Evolutionary conservation across 257 asterid species (phyloP).

Genomic region (Solanum bukasovii): DNA sequence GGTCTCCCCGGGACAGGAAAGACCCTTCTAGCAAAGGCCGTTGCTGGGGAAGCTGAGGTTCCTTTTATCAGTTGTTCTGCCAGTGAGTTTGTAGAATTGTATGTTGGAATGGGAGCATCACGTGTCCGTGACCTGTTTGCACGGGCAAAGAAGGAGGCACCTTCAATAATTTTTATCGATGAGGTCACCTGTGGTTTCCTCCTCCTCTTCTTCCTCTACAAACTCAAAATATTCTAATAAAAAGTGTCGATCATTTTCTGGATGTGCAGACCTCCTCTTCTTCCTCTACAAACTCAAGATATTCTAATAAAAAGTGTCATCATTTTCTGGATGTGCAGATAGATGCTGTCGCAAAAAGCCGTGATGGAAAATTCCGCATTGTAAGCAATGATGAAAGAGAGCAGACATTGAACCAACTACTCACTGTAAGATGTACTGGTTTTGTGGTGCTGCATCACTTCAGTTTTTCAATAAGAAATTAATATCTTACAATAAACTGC

Average conservation of each 20-base stretch:
- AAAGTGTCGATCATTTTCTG: neutral
- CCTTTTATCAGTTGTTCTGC: conserved; percentile 99
- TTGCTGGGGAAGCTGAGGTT: conserved; percentile 98
- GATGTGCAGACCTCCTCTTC: conserved; percentile 32
- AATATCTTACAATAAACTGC: conserved; percentile 15
- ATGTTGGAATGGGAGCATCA: conserved; percentile 99
- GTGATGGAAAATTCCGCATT: conserved; percentile 87
- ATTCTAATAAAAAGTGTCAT: neutral
- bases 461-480: neutral
- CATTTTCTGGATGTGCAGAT: conserved; percentile 44
- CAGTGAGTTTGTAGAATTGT: conserved; percentile 95
- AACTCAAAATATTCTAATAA: neutral
- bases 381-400: conserved; percentile 98
- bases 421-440: conserved; percentile 54
- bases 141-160: conserved; percentile 98
- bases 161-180: conserved; percentile 93
- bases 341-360: conserved; percentile 99
- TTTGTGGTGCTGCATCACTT: neutral
- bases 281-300: neutral
- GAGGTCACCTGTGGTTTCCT: conserved; percentile 48
- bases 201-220: neutral
- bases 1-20: conserved; percentile 99
- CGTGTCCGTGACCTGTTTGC: conserved; percentile 99
- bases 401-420: conserved; percentile 94
- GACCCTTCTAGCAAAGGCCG: conserved; percentile 98